Evolutionary conservation across 805 yeast species (phyloP).

Genomic region (Diddensiella caesifluorescens): DNA sequence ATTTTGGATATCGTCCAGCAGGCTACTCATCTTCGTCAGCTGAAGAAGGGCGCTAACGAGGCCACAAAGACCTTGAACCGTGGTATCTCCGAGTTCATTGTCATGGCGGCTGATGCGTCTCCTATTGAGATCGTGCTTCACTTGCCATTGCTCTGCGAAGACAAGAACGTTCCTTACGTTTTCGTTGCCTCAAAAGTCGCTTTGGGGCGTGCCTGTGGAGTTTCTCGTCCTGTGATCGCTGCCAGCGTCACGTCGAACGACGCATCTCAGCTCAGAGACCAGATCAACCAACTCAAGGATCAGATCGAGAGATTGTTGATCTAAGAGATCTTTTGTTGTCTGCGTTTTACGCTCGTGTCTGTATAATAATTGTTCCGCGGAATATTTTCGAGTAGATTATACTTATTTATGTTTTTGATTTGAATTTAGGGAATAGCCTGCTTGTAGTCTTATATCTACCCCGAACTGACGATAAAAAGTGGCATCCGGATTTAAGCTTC

Average conservation of each 20-base stretch:
- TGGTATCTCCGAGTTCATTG: conserved; percentile 98
- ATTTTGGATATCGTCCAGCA: conserved; percentile 97
- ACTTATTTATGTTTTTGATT: too few relatives aligned
- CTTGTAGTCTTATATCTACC: too few relatives aligned
- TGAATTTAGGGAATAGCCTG: too few relatives aligned
- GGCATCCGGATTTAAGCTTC: too few relatives aligned
- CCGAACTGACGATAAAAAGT: too few relatives aligned
- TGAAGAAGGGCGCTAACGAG: conserved; percentile 99
- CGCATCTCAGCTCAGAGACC: conserved; percentile 95
- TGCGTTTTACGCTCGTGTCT: too few relatives aligned
- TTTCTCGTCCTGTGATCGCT: conserved; percentile 98
- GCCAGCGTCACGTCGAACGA: conserved; percentile 98
- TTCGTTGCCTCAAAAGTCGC: conserved; percentile 98
- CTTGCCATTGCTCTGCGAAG: conserved; percentile 96
- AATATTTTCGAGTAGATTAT: too few relatives aligned
- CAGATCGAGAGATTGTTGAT: conserved; percentile 97
- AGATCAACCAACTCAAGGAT: conserved; percentile 96
- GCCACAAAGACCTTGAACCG: conserved; percentile 98
- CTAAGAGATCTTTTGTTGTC: conserved; percentile 33
- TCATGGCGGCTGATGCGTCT: conserved; percentile 99
- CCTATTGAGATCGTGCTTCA: conserved; percentile 98
- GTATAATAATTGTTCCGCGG: too few relatives aligned
- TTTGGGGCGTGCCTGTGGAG: conserved; percentile 99
- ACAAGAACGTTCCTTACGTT: conserved; percentile 98
- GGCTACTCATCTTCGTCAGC: conserved; percentile 95